These are phyloP conservation scores for Rhodotorula sp. DNA, from an alignment of 1,284 basidiomycete genomes.

Conservation along the genomic window DNA sequence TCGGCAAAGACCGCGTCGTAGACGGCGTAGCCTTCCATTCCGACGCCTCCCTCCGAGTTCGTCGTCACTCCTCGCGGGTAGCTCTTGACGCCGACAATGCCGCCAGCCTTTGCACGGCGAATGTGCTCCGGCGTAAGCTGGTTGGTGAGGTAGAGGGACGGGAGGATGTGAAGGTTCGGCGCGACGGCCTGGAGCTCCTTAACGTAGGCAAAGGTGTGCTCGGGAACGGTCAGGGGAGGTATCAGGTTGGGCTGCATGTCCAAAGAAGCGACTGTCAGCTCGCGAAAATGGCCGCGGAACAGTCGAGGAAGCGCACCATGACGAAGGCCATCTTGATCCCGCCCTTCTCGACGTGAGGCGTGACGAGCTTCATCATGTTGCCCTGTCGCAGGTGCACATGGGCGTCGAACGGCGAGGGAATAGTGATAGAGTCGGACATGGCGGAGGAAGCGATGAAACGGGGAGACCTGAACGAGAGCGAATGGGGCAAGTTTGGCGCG, in stretches of 20 bases:
- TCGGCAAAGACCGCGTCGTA: constrained; percentile 94
- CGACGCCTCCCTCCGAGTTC: constrained; percentile 90
- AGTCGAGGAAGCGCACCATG: constrained; percentile 64
- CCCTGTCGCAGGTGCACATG: constrained; percentile 94
- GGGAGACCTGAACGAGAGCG: not conserved
- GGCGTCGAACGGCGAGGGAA: constrained; percentile 73
- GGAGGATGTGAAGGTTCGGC: constrained; percentile 78
- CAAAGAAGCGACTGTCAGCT: not conserved
- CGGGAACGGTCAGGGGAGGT: constrained; percentile 85
- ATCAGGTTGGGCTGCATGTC: constrained; percentile 78
- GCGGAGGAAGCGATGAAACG: not conserved
- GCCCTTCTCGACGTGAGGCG: constrained; percentile 84
- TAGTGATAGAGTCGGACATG: constrained; percentile 45
- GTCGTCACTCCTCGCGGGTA: constrained; percentile 98
- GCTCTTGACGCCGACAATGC: constrained; percentile 92
- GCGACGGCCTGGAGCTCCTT: constrained; percentile 71
- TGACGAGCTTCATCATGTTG: constrained; percentile 74
- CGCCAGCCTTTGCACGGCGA: constrained; percentile 76
- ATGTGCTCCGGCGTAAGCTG: constrained; percentile 89
- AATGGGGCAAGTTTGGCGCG: not conserved
- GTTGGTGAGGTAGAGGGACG: constrained; percentile 93
- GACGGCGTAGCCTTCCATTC: constrained; percentile 78
- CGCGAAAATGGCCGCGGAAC: constrained; percentile 12
- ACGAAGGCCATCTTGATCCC: constrained; percentile 93
- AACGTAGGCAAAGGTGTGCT: constrained; percentile 79